Conservation (phyloP, 768 basidiomycete genomes). For the Trametes cingulata region DNA sequence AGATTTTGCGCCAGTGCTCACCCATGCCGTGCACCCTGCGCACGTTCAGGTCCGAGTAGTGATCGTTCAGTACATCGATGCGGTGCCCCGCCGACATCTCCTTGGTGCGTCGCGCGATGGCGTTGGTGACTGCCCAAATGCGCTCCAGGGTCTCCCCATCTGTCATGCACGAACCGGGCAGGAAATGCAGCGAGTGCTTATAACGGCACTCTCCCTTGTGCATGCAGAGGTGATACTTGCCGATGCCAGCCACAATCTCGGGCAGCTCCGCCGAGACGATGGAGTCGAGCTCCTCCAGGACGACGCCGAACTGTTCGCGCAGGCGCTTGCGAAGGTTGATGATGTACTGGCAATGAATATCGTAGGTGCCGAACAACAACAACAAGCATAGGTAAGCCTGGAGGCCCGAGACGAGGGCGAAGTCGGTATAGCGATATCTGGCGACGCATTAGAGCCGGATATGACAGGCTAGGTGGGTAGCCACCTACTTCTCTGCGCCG, state of each 20-base stretch:
- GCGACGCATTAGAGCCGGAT: no score
- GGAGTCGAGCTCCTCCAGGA: background rate
- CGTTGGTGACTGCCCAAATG: constrained; percentile 18
- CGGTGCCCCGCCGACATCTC: constrained; percentile 24
- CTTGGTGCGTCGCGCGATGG: constrained; percentile 1
- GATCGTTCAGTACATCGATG: constrained; percentile 25
- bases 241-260: constrained; percentile 4
- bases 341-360: constrained; percentile 31
- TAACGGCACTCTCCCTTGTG: constrained; percentile 14
- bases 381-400: constrained; percentile 10
- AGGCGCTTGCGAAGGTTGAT: constrained; percentile 14
- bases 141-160: constrained; percentile 22
- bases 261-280: background rate
- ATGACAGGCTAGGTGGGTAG: no score
- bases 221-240: constrained; percentile 21
- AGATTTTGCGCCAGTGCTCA: background rate
- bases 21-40: constrained; percentile 7
- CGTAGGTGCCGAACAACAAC: constrained; percentile 19
- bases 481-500: constrained; percentile 23
- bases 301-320: background rate
- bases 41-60: constrained; percentile 19
- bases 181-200: constrained; percentile 1
- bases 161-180: constrained; percentile 16
- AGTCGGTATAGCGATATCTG: constrained; percentile 15
- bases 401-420: constrained; percentile 8